Percentiles rank a stretch among this genome's conserved stretches.
These are phyloP conservation scores for Cordyceps cicadae DNA, from an alignment of 2,329 filamentous ascomycete species.

Conservation along the genomic window DNA sequence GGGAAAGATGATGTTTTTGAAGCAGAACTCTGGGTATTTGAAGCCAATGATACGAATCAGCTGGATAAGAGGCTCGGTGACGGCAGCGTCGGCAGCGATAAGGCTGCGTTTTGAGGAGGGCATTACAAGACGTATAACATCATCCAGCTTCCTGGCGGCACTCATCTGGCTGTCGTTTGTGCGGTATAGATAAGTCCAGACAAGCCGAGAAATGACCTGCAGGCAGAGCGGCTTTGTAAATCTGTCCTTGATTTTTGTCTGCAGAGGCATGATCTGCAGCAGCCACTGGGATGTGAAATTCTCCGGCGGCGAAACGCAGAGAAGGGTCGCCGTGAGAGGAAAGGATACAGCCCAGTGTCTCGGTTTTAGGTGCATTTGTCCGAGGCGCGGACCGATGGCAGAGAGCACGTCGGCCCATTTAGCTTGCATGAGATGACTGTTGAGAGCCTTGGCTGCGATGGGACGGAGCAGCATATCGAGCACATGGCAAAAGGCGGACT, in stretches of 20 bases:
- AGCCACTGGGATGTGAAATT: slow-evolving; percentile 82
- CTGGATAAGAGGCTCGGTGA: slow-evolving; percentile 85
- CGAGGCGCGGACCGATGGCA: slow-evolving; percentile 67
- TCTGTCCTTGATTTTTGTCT: slow-evolving; percentile 77
- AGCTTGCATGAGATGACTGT: slow-evolving; percentile 66
- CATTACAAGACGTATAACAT: slow-evolving; percentile 77
- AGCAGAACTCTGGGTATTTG: slow-evolving; percentile 89
- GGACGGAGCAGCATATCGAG: slow-evolving; percentile 80
- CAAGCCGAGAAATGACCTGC: slow-evolving; percentile 78
- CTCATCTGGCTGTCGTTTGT: slow-evolving; percentile 61
- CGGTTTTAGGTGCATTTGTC: slow-evolving; percentile 81
- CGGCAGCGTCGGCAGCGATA: slow-evolving; percentile 71
- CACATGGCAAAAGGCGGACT: slow-evolving; percentile 89
- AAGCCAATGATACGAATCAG: slow-evolving; percentile 91
- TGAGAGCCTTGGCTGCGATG: slow-evolving; percentile 71
- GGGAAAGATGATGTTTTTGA: slow-evolving; percentile 87
- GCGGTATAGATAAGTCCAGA: slow-evolving; percentile 93
- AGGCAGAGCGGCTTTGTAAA: slow-evolving; percentile 69
- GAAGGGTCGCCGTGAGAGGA: slow-evolving; percentile 74
- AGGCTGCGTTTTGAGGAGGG: slow-evolving; percentile 73
- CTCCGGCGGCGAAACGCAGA: slow-evolving; percentile 82
- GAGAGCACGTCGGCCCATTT: slow-evolving; percentile 84
- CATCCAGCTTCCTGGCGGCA: slow-evolving; percentile 74
- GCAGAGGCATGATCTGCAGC: slow-evolving; percentile 66
- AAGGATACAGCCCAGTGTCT: slow-evolving; percentile 88